Percentiles rank a stretch among this genome's conserved stretches.
Conservation (phyloP, 129 eudicot species). For the Gnaphalium uliginosum region DNA sequence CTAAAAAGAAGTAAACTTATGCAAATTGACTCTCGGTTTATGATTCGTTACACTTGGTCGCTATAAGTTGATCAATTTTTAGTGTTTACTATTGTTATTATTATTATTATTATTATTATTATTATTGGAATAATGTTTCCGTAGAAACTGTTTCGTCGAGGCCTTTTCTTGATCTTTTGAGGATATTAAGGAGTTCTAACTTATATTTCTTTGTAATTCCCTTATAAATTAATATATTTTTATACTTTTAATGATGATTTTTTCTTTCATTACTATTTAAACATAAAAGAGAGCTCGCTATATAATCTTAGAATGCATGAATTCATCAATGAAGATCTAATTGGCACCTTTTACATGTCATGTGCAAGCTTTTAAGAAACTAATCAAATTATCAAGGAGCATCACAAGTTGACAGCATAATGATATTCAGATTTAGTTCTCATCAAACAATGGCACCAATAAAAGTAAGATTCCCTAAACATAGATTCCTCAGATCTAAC, state of each 20-base stretch:
- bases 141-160: constrained; percentile 26
- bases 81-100: constrained; percentile 16
- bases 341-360: not conserved
- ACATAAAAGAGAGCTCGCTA: not conserved
- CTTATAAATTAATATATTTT: constrained; percentile 9
- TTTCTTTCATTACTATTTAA: not conserved
- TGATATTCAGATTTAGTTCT: constrained; percentile 9
- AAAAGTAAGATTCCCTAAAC: constrained; percentile 15
- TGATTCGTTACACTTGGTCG: constrained; percentile 28
- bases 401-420: constrained; percentile 13
- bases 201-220: constrained; percentile 23
- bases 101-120: constrained; percentile 18
- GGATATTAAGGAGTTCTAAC: constrained; percentile 16
- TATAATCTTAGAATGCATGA: constrained; percentile 17
- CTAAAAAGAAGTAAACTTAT: constrained; percentile 32
- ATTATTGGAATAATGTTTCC: constrained; percentile 38
- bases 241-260: constrained; percentile 7
- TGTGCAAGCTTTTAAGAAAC: constrained; percentile 11
- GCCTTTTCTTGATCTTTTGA: constrained; percentile 28
- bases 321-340: constrained; percentile 6
- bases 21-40: constrained; percentile 14
- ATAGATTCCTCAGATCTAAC: constrained; percentile 9
- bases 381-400: constrained; percentile 14
- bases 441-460: constrained; percentile 26
- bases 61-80: constrained; percentile 19